These are phyloP conservation scores for Paramecium sexaurelia DNA, from an alignment of 73 alveolate species.

Conservation along the genomic window DNA sequence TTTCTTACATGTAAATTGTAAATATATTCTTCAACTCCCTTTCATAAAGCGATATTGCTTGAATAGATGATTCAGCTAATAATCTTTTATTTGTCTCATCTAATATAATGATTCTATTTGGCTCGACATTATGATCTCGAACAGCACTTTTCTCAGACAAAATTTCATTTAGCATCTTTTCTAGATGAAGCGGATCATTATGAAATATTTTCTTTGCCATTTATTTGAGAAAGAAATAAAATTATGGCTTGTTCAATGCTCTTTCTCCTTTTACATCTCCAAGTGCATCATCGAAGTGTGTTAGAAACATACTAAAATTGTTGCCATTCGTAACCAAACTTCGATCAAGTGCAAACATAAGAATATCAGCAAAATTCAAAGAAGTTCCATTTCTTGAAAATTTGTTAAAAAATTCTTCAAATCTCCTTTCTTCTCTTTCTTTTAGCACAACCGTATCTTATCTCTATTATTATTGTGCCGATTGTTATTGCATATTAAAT, in stretches of 20 bases:
- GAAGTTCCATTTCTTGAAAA: background rate
- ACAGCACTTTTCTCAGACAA: slow-evolving; percentile 63
- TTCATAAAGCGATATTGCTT: slow-evolving; percentile 50
- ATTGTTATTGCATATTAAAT: slow-evolving; percentile 3
- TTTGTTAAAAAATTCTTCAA: slow-evolving; percentile 52
- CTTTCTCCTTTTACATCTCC: slow-evolving; percentile 35
- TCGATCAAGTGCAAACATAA: slow-evolving; percentile 15
- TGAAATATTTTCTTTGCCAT: slow-evolving; percentile 56
- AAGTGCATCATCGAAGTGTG: background rate
- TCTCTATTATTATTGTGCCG: background rate
- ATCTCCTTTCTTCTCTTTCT: slow-evolving; percentile 53
- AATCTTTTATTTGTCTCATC: slow-evolving; percentile 68
- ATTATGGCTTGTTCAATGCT: slow-evolving; percentile 52
- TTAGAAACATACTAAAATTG: background rate
- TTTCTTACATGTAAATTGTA: slow-evolving; percentile 53
- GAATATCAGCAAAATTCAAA: background rate
- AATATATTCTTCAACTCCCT: slow-evolving; percentile 55
- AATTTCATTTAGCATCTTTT: slow-evolving; percentile 54
- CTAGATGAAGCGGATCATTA: slow-evolving; percentile 55
- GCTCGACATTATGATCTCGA: slow-evolving; percentile 42
- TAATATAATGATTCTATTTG: background rate
- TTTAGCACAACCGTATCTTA: slow-evolving; percentile 25
- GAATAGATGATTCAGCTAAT: slow-evolving; percentile 49
- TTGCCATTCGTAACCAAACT: background rate
- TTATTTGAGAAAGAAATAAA: slow-evolving; percentile 59